These are phyloP conservation scores for Wickerhamiella sorbophila DNA, from an alignment of 805 yeast genomes.

Conservation along the genomic window DNA sequence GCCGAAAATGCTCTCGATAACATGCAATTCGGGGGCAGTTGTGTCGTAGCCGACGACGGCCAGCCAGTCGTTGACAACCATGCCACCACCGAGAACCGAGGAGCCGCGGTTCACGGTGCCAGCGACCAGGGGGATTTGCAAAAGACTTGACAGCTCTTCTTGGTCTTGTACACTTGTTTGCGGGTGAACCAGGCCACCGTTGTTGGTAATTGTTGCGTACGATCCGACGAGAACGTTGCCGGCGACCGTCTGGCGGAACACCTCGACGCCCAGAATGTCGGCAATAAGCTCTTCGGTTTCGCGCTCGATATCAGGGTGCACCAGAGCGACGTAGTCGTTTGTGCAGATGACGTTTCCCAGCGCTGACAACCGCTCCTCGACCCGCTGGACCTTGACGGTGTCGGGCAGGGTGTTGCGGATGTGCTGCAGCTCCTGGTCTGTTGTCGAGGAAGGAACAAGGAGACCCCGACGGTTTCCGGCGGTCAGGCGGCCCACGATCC, in stretches of 20 bases:
- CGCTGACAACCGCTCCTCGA: conserved; percentile 94
- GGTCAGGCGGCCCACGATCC: conserved; percentile 95
- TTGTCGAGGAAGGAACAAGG: conserved; percentile 92
- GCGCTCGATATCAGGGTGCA: conserved; percentile 97
- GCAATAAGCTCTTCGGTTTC: conserved; percentile 98
- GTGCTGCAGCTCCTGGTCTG: conserved; percentile 97
- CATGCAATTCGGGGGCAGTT: conserved; percentile 96
- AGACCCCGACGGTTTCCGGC: conserved; percentile 97
- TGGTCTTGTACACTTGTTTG: conserved; percentile 95
- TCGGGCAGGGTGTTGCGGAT: conserved; percentile 94
- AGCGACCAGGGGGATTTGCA: conserved; percentile 96
- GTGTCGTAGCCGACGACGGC: conserved; percentile 96
- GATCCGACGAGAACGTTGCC: conserved; percentile 97
- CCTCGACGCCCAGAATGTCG: conserved; percentile 96
- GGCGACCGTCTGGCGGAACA: conserved; percentile 96
- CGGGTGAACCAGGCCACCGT: conserved; percentile 97
- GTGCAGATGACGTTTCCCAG: conserved; percentile 96
- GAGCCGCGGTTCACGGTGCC: conserved; percentile 98
- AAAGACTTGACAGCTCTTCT: conserved; percentile 87
- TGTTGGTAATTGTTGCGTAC: conserved; percentile 86
- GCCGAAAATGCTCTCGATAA: conserved; percentile 81
- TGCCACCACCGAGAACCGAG: conserved; percentile 94
- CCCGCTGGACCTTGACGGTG: conserved; percentile 87
- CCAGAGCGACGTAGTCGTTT: conserved; percentile 96
- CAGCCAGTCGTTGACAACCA: conserved; percentile 97